phyloP scores from a whole-genome alignment of 1,284 basidiomycete species.

The Clitocybe nebularis region DNA sequence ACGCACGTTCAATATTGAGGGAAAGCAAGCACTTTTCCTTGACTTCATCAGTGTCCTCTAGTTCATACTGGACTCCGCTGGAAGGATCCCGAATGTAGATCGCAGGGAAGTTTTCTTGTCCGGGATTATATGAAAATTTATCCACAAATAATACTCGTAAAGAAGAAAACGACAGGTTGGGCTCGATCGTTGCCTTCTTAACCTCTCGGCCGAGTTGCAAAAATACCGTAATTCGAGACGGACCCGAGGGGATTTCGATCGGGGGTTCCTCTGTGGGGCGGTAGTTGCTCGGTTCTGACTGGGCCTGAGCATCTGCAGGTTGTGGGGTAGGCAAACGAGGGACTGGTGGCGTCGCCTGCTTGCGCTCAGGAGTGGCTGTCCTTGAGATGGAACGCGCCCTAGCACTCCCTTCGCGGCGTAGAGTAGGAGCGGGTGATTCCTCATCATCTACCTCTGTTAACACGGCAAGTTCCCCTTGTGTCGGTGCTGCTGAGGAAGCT shows the following conservation, averaged over 20 bases:
- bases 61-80: slow-evolving; percentile 91
- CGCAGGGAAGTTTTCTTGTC: slow-evolving; percentile 90
- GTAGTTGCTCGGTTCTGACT: slow-evolving; percentile 13
- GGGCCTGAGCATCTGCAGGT: slow-evolving; percentile 26
- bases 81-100: slow-evolving; percentile 93
- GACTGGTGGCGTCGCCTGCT: slow-evolving; percentile 39
- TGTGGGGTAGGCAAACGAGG: slow-evolving; percentile 38
- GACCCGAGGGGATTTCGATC: slow-evolving; percentile 19
- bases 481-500: slow-evolving; percentile 56
- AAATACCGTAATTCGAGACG: slow-evolving; percentile 67
- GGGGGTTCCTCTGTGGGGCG: slow-evolving; percentile 17
- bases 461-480: slow-evolving; percentile 63
- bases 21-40: slow-evolving; percentile 85
- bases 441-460: slow-evolving; percentile 70
- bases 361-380: slow-evolving; percentile 31
- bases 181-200: slow-evolving; percentile 80
- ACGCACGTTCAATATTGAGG: slow-evolving; percentile 93
- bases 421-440: slow-evolving; percentile 23
- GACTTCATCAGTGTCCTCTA: slow-evolving; percentile 94
- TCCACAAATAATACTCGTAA: slow-evolving; percentile 91
- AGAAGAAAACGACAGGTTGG: slow-evolving; percentile 66
- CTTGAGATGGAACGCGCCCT: slow-evolving; percentile 29
- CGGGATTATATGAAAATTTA: slow-evolving; percentile 91
- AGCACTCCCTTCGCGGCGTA: slow-evolving; percentile 22
- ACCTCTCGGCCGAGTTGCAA: slow-evolving; percentile 91